Evolutionary conservation across 2,329 filamentous ascomycete species (phyloP), one percentile per base, ranked within the genome.

Genomic region (Fusarium floridanum): DNA sequence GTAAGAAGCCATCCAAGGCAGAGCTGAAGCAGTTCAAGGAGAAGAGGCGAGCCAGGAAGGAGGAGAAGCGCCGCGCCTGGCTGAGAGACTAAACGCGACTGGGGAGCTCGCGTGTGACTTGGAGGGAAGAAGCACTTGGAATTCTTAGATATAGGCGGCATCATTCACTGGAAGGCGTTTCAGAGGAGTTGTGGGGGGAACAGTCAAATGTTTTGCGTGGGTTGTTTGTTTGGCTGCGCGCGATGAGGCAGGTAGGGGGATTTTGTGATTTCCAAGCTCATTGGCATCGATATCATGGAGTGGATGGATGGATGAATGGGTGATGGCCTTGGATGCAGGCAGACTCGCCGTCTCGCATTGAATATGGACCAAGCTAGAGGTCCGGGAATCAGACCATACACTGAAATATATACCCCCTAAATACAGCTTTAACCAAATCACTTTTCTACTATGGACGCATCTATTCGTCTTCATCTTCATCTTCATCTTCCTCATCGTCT

Each of bases 11-110:
- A 27, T 93, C 86, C 66, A 97, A 96, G 87, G 88, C 93, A 71
- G 95, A 99, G 85, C 85, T 99, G 74, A 96, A 97, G 85, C 91
- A 92, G 66, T 98, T 96, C 85, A 97, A 95, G 84, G 93, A 97
- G 83, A 98, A 97, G 89, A 88, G 95, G 72, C 90, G 91, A 71
- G 94, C 94, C 53, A 95, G 91, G 85, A 98, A 98, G 84, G 95
- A 98, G 82, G 95, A 98, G 86, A 98, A 98, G 85, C 89, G 95
- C 71, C 88, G 95, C 74, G 96, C 95, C 11, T 99, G 97, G 95
- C 84, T 98, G 79, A 88, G 92, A 78, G 95, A 98, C 84, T 98
- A 85, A 92, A 11, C 14, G 9, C 17, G 17, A 53, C 24, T 12
- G 12, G 14, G 11, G n/a, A 36, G 17, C 41, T 24, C 17, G 32